A percentile compares a stretch with the other conserved stretches of the same genome.
Conservation (phyloP, 2,329 filamentous ascomycete species). For the Pleurostoma richardsiae region DNA sequence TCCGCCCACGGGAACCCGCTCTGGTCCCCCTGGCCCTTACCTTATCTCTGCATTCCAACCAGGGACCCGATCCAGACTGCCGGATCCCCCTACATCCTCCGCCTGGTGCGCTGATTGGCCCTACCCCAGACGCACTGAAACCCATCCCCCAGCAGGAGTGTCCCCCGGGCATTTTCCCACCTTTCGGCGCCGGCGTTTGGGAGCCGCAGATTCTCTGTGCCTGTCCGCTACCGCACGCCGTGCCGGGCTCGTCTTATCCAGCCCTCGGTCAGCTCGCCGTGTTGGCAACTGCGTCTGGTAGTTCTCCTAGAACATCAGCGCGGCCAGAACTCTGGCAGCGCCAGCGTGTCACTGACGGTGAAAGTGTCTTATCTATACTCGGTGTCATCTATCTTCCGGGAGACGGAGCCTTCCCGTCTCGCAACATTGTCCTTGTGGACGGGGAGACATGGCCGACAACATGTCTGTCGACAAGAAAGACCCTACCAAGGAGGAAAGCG, state of each 20-base stretch:
- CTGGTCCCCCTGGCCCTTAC: neutral
- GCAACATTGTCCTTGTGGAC: slow-evolving; percentile 22
- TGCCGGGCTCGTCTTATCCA: too few species aligned
- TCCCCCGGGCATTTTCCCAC: slow-evolving; percentile 16
- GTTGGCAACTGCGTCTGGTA: too few species aligned
- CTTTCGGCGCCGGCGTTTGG: too few species aligned
- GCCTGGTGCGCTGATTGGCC: slow-evolving; percentile 36
- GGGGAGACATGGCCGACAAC: slow-evolving; percentile 56
- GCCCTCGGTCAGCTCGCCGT: too few species aligned
- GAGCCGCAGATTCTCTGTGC: too few species aligned
- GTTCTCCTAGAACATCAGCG: too few species aligned
- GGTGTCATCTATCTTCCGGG: too few species aligned
- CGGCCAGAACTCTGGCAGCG: too few species aligned
- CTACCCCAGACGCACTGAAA: slow-evolving; percentile 18
- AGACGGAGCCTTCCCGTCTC: too few species aligned
- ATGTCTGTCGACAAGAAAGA: slow-evolving; percentile 64
- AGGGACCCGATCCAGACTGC: slow-evolving; percentile 24
- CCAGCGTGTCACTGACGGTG: too few species aligned
- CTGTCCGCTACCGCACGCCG: too few species aligned
- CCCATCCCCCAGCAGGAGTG: slow-evolving; percentile 13
- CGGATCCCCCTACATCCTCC: slow-evolving; percentile 31
- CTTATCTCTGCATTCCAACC: slow-evolving; percentile 23
- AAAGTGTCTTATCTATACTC: too few species aligned
- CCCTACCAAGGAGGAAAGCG: slow-evolving; percentile 51
- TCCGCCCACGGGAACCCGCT: neutral